These are phyloP conservation scores for Coemansia sp. DNA, from an alignment of 192 early-diverging fungal species.

Conservation along the genomic window DNA sequence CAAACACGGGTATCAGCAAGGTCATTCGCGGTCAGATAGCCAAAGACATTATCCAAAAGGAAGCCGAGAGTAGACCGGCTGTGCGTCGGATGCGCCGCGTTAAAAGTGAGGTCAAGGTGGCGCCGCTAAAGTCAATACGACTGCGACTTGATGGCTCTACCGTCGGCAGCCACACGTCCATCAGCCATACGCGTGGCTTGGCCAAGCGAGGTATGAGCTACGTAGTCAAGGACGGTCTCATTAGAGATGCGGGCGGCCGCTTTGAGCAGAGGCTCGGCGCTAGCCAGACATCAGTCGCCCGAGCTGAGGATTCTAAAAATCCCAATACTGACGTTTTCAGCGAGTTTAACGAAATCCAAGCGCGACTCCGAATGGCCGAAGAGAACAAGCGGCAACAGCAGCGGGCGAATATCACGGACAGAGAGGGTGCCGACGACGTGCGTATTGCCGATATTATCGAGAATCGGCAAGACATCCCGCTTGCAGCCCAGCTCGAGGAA, in stretches of 20 bases:
- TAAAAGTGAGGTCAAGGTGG: constrained; percentile 49
- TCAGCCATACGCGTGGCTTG: background rate
- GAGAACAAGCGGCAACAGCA: constrained; percentile 38
- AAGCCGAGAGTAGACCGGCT: constrained; percentile 20
- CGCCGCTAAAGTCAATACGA: constrained; percentile 47
- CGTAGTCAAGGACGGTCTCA: constrained; percentile 22
- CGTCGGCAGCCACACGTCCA: constrained; percentile 16
- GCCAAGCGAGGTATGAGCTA: constrained; percentile 12
- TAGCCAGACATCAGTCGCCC: background rate
- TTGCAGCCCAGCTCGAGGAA: constrained; percentile 48
- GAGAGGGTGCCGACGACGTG: constrained; percentile 41
- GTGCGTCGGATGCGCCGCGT: constrained; percentile 45
- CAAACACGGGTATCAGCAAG: constrained; percentile 37
- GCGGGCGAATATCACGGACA: constrained; percentile 28
- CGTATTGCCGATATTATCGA: constrained; percentile 51
- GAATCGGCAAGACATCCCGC: constrained; percentile 40
- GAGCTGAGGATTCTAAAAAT: background rate
- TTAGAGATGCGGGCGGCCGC: background rate
- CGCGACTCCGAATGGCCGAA: constrained; percentile 34
- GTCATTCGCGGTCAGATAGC: constrained; percentile 39
- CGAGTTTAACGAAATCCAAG: constrained; percentile 40
- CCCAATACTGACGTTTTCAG: constrained; percentile 7
- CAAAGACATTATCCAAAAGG: constrained; percentile 33
- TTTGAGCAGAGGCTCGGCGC: background rate
- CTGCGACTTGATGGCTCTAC: constrained; percentile 42